Evolutionary conservation across 2,329 filamentous ascomycete genomes (phyloP), one percentile per base, ranked within the genome.

Genomic region (Nectriaceae sp.): DNA sequence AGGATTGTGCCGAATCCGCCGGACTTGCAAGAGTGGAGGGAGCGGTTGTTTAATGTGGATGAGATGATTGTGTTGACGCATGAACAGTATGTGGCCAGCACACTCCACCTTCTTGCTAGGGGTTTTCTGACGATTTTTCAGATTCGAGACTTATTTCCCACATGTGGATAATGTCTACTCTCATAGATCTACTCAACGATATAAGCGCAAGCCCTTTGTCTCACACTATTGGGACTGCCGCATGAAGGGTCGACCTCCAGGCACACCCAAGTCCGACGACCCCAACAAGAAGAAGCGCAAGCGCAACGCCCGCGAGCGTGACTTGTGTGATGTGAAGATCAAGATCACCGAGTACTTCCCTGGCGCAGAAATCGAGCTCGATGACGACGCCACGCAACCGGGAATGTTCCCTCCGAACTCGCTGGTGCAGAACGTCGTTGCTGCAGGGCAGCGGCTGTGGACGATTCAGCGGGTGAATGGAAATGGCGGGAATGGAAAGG

Each of bases 211-310:
- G 60, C 85, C 87, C n/a, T 89, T 92, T 57, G 78, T 90, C 46
- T 90, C 87, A 2, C 88, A 91, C 68, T 93, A 92, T 69, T 92
- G 87, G 85, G 89, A 92, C 70, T 93, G 89, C 62, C 82, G 89
- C 26, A 79, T 92, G 62, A 92, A 92, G 70, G 89, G 89, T 20
- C 79, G 89, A 1, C 88, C 88, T 1, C 84, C 88, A 0, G 89
- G 89, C 22, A 92, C 88, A 4, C 85, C 87, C 50, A 91, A 92
- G 66, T 89, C 87, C 1, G 83, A 88, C 40, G 88, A 92, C 59
- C 88, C 89, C 0, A 85, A 83, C 65, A 91, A 90, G 74, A 91
- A 90, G 76, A 91, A 90, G 68, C 80, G 89, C 31, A 91, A 90
- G 69, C 83, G 89, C 21, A 83, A 79, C 29, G 85, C 85, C n/a